Evolutionary conservation across 75 land plant species (phyloP), one percentile per base, ranked within the genome.

Genomic region (Ceratopteris richardii): DNA sequence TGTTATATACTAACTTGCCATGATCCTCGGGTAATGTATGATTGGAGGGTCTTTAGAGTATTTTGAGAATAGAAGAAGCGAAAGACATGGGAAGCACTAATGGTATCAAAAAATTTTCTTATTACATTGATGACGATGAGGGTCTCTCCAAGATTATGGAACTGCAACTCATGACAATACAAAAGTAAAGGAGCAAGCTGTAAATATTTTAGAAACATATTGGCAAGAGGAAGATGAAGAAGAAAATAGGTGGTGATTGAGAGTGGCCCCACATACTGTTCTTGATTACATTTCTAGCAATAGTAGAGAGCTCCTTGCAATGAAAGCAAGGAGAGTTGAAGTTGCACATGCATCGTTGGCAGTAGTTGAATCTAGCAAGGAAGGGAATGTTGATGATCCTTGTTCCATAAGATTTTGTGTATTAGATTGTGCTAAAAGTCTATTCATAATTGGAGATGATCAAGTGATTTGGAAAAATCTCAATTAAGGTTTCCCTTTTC

Each of bases 281-380:
- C n/a, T n/a, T n/a, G n/a, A n/a, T n/a, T n/a, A n/a, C n/a, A n/a
- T n/a, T n/a, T n/a, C n/a, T n/a, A n/a, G n/a, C n/a, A n/a, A n/a
- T n/a, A n/a, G n/a, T n/a, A n/a, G n/a, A n/a, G n/a, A n/a, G n/a
- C n/a, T n/a, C n/a, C n/a, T n/a, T n/a, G n/a, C n/a, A n/a, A n/a
- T 72, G 9, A 58, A 93, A 90, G 98, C 89, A 66, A 96, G 89
- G 46, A 88, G 74, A 57, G 87, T 96, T 29, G 98, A 93, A 81
- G 73, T 86, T 63, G 81, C 48, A 67, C 82, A 54, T 85, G 75
- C 54, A 37, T 93, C 31, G 61, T n/a, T 88, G 70, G 71, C 98
- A 65, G 31, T 89, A n/a, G 76, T 79, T 36, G 98, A 93, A 60
- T 51, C 18, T 40, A 31, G 37, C 5, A 6, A 21, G 23, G 30